Evolutionary conservation across 495 filamentous ascomycete genomes (phyloP), one percentile per base, ranked within the genome.

Genomic region (Cercophora scortea): DNA sequence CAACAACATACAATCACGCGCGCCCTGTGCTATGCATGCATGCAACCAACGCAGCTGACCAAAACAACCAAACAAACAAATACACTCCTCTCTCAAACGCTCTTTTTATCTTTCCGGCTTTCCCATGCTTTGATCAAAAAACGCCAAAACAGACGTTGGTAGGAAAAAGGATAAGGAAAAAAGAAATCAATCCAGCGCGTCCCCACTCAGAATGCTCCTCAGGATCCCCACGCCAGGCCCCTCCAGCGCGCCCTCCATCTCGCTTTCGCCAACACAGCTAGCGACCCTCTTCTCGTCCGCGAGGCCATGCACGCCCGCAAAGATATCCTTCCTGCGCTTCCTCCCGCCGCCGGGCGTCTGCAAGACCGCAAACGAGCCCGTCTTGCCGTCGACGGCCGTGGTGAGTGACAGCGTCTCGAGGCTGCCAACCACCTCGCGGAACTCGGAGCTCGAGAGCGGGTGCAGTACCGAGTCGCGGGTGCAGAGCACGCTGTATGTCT

Each of bases 371-470:
- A 82, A 81, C 44, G 79, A 83, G 17, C 84, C 84, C 35, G 77
- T 83, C 52, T 84, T 81, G 41, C 82, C 82, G 52, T 88, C 87
- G 34, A 90, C 88, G 34, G 84, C 82, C n/a, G 83, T 80, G 12
- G 95, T 77, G 12, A 96, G 67, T 1, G 87, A 87, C 57, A 94
- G 68, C 0, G 89, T 89, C 68, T 97, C 93, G 32, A 98, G 70
- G 45, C 86, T 90, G 9, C 84, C 81, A n/a, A 98, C 72, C 4
- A 99, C 90, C 65, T 97, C 94, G 44, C 90, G 79, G 65, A 99
- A 97, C 65, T 99, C 93, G 2, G 87, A 91, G 32, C 76, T 81
- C 4, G 87, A 90, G 3, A 99, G 74, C 7, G 93, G 87, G 57
- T 95, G 89, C 0, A 99, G 75, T 1, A 93, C 73, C 33, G 88